Percentiles rank a stretch among this genome's conserved stretches.
These are phyloP conservation scores for Tilletia walkeri DNA, from an alignment of 1,284 basidiomycete genomes.

Conservation along the genomic window DNA sequence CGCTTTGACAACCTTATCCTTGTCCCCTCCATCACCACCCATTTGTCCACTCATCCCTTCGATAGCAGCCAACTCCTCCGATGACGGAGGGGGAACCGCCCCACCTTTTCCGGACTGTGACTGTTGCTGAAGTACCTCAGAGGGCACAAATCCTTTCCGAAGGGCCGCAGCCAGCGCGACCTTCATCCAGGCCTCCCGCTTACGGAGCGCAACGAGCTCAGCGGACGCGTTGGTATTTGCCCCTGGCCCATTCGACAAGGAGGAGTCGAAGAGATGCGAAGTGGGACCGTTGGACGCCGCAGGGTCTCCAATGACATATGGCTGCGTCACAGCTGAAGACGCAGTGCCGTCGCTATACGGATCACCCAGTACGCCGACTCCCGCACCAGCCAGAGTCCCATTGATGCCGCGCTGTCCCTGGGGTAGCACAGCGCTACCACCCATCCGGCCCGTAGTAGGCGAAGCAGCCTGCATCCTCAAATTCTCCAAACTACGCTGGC, in stretches of 20 bases:
- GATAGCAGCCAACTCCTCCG: constrained; percentile 41
- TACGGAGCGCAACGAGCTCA: constrained; percentile 74
- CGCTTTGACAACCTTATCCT: constrained; percentile 67
- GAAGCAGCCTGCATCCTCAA: constrained; percentile 6
- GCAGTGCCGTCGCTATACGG: not conserved
- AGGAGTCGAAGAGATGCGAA: not conserved
- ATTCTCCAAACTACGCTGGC: constrained; percentile 14
- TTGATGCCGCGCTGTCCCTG: constrained; percentile 3
- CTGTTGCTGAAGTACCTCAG: constrained; percentile 57
- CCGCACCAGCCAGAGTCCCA: constrained; percentile 3
- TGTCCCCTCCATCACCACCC: constrained; percentile 50
- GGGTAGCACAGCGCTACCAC: not conserved
- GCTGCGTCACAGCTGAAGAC: not conserved
- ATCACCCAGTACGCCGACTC: constrained; percentile 1
- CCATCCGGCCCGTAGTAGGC: constrained; percentile 1
- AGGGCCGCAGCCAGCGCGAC: constrained; percentile 75
- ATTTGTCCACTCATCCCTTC: constrained; percentile 50
- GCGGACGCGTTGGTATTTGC: constrained; percentile 29
- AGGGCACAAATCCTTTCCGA: constrained; percentile 76
- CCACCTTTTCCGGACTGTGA: constrained; percentile 24
- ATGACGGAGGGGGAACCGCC: constrained; percentile 22
- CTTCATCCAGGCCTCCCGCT: constrained; percentile 81
- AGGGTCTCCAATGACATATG: not conserved
- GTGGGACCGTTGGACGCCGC: not conserved
- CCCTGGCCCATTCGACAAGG: not conserved